Evolutionary conservation across 345 rosid species (phyloP).

Genomic region (Rhizophora apiculata): DNA sequence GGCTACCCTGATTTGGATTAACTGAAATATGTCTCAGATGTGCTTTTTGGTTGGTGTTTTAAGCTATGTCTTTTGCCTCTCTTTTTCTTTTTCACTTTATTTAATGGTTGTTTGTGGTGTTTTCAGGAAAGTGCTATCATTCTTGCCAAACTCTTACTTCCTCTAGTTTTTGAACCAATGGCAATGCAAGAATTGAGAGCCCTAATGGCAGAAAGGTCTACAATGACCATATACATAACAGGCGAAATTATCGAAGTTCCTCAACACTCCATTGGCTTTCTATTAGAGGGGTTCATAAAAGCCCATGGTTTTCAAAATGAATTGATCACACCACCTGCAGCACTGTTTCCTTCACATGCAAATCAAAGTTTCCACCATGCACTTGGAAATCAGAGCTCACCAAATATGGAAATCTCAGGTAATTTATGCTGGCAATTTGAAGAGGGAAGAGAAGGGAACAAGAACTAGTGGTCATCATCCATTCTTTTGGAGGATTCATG

Average conservation of each 20-base stretch:
- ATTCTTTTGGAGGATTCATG: too few species aligned
- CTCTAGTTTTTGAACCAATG: constrained; percentile 80
- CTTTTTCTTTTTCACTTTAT: background rate
- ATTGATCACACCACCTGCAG: constrained; percentile 62
- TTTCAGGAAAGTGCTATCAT: constrained; percentile 84
- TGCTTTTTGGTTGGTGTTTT: background rate
- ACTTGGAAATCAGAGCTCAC: constrained; percentile 19
- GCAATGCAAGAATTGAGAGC: constrained; percentile 77
- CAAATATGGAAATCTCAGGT: constrained; percentile 55
- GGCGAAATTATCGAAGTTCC: constrained; percentile 75
- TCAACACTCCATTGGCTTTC: constrained; percentile 57
- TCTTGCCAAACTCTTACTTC: constrained; percentile 75
- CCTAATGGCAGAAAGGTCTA: constrained; percentile 64
- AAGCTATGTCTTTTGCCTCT: background rate
- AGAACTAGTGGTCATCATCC: too few species aligned
- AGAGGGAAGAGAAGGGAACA: background rate
- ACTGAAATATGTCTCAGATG: background rate
- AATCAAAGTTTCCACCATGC: constrained; percentile 45
- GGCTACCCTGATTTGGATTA: background rate
- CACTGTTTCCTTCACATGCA: constrained; percentile 42
- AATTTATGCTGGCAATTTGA: constrained; percentile 4
- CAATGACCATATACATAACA: constrained; percentile 45
- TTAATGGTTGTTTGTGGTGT: background rate
- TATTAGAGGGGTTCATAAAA: constrained; percentile 76
- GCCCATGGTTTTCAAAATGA: constrained; percentile 54